phyloP scores from a whole-genome alignment of 257 asterid genomes.

The Orobanche coerulescens region DNA sequence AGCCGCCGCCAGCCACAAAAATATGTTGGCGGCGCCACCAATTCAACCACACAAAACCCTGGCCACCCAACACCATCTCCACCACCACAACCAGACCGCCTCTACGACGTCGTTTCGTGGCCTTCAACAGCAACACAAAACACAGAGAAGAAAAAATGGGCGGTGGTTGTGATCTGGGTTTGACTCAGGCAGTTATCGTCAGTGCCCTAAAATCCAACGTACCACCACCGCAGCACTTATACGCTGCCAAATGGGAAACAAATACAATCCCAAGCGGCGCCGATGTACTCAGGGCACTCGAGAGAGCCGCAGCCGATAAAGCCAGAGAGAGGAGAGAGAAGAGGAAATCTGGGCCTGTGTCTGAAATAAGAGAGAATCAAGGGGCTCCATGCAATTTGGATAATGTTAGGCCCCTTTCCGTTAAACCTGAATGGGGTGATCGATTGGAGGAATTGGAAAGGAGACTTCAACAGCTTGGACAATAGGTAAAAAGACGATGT shows the following conservation, averaged over 20 bases:
- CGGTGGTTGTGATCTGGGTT: background rate
- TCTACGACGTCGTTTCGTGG: constrained; percentile 11
- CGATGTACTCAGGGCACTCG: constrained; percentile 45
- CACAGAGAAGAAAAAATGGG: background rate
- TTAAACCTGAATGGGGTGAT: constrained; percentile 42
- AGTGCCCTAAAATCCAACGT: constrained; percentile 2
- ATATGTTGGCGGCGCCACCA: constrained; percentile 24
- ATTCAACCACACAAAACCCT: constrained; percentile 1
- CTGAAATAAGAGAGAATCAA: background rate
- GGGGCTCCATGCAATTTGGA: background rate
- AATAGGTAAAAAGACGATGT: background rate
- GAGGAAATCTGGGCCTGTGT: background rate
- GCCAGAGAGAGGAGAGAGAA: constrained; percentile 20
- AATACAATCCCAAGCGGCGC: constrained; percentile 36
- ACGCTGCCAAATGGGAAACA: background rate
- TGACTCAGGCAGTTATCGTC: constrained; percentile 4
- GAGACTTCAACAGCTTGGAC: constrained; percentile 31
- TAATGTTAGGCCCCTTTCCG: constrained; percentile 21
- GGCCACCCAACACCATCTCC: constrained; percentile 21
- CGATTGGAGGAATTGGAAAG: constrained; percentile 41
- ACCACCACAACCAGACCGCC: constrained; percentile 22
- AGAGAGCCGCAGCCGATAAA: constrained; percentile 34
- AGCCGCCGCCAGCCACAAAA: background rate
- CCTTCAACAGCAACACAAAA: background rate
- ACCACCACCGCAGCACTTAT: background rate